Percentiles rank a stretch among this genome's conserved stretches.
Conservation (phyloP, 768 basidiomycete genomes). For the Phaeotremella skinneri region DNA sequence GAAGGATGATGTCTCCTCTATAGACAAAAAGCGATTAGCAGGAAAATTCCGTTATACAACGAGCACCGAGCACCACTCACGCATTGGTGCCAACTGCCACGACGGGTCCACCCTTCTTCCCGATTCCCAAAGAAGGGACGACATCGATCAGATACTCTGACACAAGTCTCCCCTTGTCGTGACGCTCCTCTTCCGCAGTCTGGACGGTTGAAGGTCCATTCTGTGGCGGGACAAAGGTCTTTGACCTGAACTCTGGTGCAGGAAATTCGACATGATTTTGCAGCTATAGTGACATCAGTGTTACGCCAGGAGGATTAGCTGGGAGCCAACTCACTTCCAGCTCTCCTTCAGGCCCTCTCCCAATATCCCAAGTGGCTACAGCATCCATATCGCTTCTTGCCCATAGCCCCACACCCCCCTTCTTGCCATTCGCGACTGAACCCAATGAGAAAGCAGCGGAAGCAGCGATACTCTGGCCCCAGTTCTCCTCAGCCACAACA, state of each 20-base stretch:
- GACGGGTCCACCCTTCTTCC: slow-evolving; percentile 36
- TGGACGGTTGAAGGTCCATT: slow-evolving; percentile 19
- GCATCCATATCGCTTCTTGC: slow-evolving; percentile 93
- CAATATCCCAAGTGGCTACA: slow-evolving; percentile 72
- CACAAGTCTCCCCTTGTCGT: slow-evolving; percentile 23
- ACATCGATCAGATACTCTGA: slow-evolving; percentile 48
- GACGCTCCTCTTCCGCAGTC: slow-evolving; percentile 39
- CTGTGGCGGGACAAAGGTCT: slow-evolving; percentile 21
- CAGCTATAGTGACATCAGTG: slow-evolving; percentile 21
- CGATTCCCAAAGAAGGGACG: slow-evolving; percentile 41
- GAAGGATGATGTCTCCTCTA: slow-evolving; percentile 49
- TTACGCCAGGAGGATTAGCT: background rate
- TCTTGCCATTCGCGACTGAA: slow-evolving; percentile 11
- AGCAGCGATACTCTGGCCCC: slow-evolving; percentile 76
- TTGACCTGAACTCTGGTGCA: slow-evolving; percentile 37
- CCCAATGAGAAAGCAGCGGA: slow-evolving; percentile 51
- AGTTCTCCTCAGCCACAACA: slow-evolving; percentile 73
- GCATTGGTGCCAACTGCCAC: slow-evolving; percentile 47
- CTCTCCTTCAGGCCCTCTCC: slow-evolving; percentile 34
- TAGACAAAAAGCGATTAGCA: background rate
- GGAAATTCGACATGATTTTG: slow-evolving; percentile 33
- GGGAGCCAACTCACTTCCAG: slow-evolving; percentile 39
- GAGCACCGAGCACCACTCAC: slow-evolving; percentile 22
- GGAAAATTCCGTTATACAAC: background rate
- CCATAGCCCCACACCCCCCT: slow-evolving; percentile 66